Evolutionary conservation across 495 filamentous ascomycete genomes (phyloP), one percentile per base, ranked within the genome.

Genomic region (Penicillium longicatenatum): DNA sequence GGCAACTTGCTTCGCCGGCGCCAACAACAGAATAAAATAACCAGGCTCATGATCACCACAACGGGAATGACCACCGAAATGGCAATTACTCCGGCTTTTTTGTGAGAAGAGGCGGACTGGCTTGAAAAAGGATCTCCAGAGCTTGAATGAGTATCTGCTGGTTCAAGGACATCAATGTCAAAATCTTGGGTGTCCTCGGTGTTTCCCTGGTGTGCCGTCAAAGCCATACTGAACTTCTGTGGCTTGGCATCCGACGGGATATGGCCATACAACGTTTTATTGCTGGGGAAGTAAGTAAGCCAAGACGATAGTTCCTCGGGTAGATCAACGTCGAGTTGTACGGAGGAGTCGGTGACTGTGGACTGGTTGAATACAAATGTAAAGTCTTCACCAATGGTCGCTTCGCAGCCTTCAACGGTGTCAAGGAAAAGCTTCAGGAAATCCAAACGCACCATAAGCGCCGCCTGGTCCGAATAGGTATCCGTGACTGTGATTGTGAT

Each of bases 401-500:
- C 78, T 59, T 87, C 82, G 82, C 68, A 64, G 51, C 65, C 58
- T 41, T 75, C 64, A 56, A 83, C 60, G 6, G 66, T 66, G 22
- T 72, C 68, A 1, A 58, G 61, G 52, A 86, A 80, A 5, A 87
- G 69, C 10, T 70, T 71, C 1, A 67, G 61, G 22, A 87, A 76
- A n/a, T 82, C 68, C 17, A 96, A 69, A 24, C 72, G 70, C 31
- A 95, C 69, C n/a, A 85, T 83, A 11, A 88, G 69, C 42, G 80
- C 87, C 7, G 91, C 79, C 26, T 71, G 73, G 60, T 93, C 84
- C 2, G 82, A 83, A 57, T 84, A 88, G 12, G 69, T 74, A 65
- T 95, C 90, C 9, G 70, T 78, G 4, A 88, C 83, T 22, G 77
- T 75, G 49, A 96, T 76, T 1, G 82, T 87, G 49, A 94, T 80